Conservation (phyloP, 176 grass and related monocot species). For the Eleusine indica region DNA sequence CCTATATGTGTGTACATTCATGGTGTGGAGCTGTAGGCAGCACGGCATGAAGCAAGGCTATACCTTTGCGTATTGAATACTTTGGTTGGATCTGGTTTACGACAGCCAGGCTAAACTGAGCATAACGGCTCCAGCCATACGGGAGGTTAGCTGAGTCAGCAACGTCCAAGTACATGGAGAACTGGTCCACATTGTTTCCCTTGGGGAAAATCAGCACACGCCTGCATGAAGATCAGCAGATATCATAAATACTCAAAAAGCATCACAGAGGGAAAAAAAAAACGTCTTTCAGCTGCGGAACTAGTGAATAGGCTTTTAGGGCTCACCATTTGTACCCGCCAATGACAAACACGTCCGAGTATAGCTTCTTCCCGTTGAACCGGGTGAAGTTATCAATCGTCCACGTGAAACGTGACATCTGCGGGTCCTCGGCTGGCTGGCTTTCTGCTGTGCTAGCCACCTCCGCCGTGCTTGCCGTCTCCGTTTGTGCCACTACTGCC, state of each 20-base stretch:
- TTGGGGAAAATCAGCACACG: slow-evolving; percentile 92
- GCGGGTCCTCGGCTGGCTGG: slow-evolving; percentile 77
- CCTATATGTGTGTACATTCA: slow-evolving; percentile 4
- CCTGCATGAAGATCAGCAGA: slow-evolving; percentile 46
- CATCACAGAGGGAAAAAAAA: not conserved
- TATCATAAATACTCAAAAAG: slow-evolving; percentile 17
- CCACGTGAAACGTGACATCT: slow-evolving; percentile 76
- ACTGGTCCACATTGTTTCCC: slow-evolving; percentile 92
- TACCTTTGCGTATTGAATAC: slow-evolving; percentile 82
- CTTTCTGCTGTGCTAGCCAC: slow-evolving; percentile 66
- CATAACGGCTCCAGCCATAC: slow-evolving; percentile 82
- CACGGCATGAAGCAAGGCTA: slow-evolving; percentile 10
- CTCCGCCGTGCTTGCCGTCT: slow-evolving; percentile 63
- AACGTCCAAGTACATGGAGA: slow-evolving; percentile 92
- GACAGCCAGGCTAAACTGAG: slow-evolving; percentile 87
- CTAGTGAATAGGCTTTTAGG: slow-evolving; percentile 24
- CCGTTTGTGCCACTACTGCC: slow-evolving; percentile 64
- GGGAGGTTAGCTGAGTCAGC: slow-evolving; percentile 75
- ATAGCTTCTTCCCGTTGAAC: slow-evolving; percentile 77
- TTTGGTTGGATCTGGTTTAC: slow-evolving; percentile 84
- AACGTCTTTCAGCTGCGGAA: not conserved
- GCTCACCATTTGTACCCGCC: slow-evolving; percentile 84
- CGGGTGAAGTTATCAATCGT: slow-evolving; percentile 78
- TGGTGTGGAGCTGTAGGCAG: not conserved
- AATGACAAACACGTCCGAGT: slow-evolving; percentile 72